Percentiles rank a stretch among this genome's conserved stretches.
Evolutionary conservation across 495 filamentous ascomycete genomes (phyloP).

Genomic region (Pyronema omphalodes): DNA sequence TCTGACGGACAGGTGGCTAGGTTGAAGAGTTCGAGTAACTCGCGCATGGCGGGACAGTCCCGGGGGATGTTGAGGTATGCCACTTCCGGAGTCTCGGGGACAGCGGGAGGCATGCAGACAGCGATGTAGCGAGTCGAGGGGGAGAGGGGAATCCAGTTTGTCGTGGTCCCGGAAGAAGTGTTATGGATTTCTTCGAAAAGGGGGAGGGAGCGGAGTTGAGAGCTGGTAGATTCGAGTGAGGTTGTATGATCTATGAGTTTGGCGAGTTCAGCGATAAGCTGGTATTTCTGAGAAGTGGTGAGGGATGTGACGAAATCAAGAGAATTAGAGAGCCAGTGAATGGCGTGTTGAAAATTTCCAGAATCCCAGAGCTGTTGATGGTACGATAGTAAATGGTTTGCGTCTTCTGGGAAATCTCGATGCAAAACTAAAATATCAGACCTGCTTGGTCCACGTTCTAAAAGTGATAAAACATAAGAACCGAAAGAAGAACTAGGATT

Average conservation of each 20-base stretch:
- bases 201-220: too few species aligned
- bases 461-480: neutral
- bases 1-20: constrained; percentile 7
- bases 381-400: neutral
- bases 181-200: constrained; percentile 9
- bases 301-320: neutral
- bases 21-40: constrained; percentile 2
- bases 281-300: neutral
- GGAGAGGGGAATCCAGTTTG: constrained; percentile 4
- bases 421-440: neutral
- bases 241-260: neutral
- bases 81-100: constrained; percentile 4
- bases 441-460: neutral
- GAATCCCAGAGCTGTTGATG: neutral
- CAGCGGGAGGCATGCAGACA: constrained; percentile 1
- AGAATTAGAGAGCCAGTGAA: constrained; percentile 3
- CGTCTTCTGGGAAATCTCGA: neutral
- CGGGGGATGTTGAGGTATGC: constrained; percentile 10
- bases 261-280: constrained; percentile 1
- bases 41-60: neutral
- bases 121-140: constrained; percentile 3
- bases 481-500: neutral
- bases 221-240: too few species aligned
- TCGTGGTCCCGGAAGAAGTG: neutral
- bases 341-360: constrained; percentile 1